A percentile compares a stretch with the other conserved stretches of the same genome.
These are phyloP conservation scores for Neurospora hispaniola DNA, from an alignment of 495 filamentous ascomycete genomes.

Conservation along the genomic window DNA sequence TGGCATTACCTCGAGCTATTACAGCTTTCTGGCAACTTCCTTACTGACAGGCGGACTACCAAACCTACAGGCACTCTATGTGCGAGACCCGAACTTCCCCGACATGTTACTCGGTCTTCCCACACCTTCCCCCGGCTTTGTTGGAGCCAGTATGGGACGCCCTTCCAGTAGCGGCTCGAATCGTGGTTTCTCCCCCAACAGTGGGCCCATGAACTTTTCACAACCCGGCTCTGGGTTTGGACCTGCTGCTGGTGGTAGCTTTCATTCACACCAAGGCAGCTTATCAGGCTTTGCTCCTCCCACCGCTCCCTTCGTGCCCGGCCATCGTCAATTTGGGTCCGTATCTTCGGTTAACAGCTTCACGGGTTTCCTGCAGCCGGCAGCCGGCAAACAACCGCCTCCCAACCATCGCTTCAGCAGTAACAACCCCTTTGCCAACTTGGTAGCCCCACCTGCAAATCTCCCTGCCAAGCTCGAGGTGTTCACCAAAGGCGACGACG, in stretches of 20 bases:
- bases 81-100: constrained; percentile 71
- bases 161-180: constrained; percentile 24
- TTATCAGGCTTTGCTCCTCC: constrained; percentile 4
- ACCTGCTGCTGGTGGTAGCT: not conserved
- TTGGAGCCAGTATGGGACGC: constrained; percentile 26
- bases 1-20: constrained; percentile 58
- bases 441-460: constrained; percentile 23
- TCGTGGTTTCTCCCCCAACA: constrained; percentile 4
- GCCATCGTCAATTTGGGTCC: constrained; percentile 11
- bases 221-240: not conserved
- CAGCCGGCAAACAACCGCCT: not conserved
- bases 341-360: constrained; percentile 7
- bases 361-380: not conserved
- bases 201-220: not conserved
- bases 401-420: constrained; percentile 33
- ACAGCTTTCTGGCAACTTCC: constrained; percentile 74
- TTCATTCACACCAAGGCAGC: constrained; percentile 15
- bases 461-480: constrained; percentile 62
- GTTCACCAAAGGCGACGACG: constrained; percentile 77
- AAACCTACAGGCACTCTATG: constrained; percentile 64
- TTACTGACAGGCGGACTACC: constrained; percentile 68
- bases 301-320: constrained; percentile 1
- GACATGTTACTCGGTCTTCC: constrained; percentile 57
- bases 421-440: constrained; percentile 42
- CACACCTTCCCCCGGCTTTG: constrained; percentile 45